Evolutionary conservation across 2,329 filamentous ascomycete genomes (phyloP), one percentile per base, ranked within the genome.

Genomic region (Knufia fluminis): DNA sequence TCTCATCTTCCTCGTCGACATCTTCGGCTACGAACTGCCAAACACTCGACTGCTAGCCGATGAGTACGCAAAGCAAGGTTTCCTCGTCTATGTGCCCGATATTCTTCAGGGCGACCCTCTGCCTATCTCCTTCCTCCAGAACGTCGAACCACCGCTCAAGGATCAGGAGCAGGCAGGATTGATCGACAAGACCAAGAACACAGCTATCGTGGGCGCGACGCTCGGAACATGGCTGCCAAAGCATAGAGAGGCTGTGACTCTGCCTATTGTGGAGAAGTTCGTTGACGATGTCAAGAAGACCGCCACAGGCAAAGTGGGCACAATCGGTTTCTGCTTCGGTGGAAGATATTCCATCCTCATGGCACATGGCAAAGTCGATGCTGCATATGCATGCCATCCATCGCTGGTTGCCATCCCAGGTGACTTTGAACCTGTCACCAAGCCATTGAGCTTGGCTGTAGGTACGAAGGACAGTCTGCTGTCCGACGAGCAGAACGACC

Each of bases 271-370:
- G 49, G 66, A 70, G 28, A 62, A 61, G 38, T 72, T 71, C 59
- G 67, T 71, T 52, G 61, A 64, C 40, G 55, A 66, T 17, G 60
- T 72, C 3, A 60, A 66, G 20, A 57, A 56, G 48, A 64, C 64
- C 4, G 68, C 67, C 1, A 70, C 67, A 3, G 56, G 66, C 47
- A 73, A 71, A 51, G 64, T 73, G 14, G 68, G 65, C n/a, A 68
- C 65, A 4, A 64, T 74, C 23, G 72, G 72, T 3, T 74, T 73
- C 59, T 74, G 71, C 64, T 74, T 69, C 62, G 71, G 71, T 26
- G 71, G 62, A 0, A 57, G 66, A 23, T 69, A 70, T 52, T 64
- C 66, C 32, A 64, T 69, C 41, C 55, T 70, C 10, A 52, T 58
- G 19, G 59, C 61, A 26, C 58, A 60, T 45, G 61, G 62, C 31